Evolutionary conservation across 73 alveolate genomes (phyloP).

Genomic region (Stentor roeselii): DNA sequence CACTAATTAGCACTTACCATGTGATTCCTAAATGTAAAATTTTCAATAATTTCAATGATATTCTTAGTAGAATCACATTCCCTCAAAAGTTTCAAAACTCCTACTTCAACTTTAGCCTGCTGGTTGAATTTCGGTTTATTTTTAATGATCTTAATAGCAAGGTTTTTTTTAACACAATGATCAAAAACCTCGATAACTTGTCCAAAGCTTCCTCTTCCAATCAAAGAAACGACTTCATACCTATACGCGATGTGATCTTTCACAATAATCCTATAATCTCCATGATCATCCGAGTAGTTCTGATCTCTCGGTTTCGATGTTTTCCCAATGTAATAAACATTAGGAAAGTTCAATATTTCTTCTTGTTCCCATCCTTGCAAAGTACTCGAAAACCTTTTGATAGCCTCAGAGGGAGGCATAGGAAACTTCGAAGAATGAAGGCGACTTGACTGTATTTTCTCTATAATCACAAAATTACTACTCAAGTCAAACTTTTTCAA

Average conservation of each 20-base stretch:
- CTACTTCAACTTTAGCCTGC: slow-evolving; percentile 30
- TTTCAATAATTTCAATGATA: not conserved
- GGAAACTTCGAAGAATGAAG: not conserved
- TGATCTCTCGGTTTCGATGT: not conserved
- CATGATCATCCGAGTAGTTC: not conserved
- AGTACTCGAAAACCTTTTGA: not conserved
- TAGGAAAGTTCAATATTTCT: not conserved
- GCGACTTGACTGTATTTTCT: not conserved
- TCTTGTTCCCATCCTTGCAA: not conserved
- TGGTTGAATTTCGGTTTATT: not conserved
- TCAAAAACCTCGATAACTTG: not conserved
- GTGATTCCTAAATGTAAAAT: slow-evolving; percentile 16
- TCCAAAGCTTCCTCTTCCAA: slow-evolving; percentile 26
- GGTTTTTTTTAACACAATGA: not conserved
- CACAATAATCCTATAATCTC: not conserved
- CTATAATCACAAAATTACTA: not conserved
- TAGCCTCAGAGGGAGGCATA: not conserved
- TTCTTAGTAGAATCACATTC: slow-evolving; percentile 3
- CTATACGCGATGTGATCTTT: slow-evolving; percentile 10
- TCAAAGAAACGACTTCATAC: not conserved
- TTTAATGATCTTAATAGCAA: slow-evolving; percentile 28
- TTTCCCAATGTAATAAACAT: not conserved
- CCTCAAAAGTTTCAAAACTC: slow-evolving; percentile 5
- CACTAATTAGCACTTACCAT: not conserved
- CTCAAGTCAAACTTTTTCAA: not conserved